These are phyloP conservation scores for Cyathus striatus DNA, from an alignment of 768 basidiomycete species.

Conservation along the genomic window DNA sequence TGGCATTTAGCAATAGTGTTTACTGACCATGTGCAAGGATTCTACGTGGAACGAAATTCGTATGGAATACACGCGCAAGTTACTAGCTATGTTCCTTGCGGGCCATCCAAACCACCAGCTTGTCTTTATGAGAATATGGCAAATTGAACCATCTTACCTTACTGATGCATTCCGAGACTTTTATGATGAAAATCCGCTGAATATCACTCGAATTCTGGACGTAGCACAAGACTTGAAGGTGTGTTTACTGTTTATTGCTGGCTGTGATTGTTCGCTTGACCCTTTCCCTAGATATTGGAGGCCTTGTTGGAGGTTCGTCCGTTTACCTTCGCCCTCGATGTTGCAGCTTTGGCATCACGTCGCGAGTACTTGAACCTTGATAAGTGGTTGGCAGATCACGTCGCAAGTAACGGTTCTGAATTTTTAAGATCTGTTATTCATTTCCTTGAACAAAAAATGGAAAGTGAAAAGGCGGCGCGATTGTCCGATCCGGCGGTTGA, in stretches of 20 bases:
- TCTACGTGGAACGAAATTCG: conserved; percentile 86
- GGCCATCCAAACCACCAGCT: conserved; percentile 94
- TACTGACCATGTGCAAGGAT: conserved; percentile 39
- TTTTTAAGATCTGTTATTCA: conserved; percentile 85
- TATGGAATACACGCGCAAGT: conserved; percentile 77
- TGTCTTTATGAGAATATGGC: conserved; percentile 96
- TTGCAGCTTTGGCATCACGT: conserved; percentile 89
- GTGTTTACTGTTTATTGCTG: conserved; percentile 12
- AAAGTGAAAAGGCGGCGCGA: conserved; percentile 74
- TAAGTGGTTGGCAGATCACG: conserved; percentile 93
- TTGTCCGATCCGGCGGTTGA: conserved; percentile 76
- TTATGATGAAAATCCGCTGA: conserved; percentile 87
- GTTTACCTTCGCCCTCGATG: conserved; percentile 87
- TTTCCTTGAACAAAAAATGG: conserved; percentile 91
- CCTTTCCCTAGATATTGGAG: conserved; percentile 70
- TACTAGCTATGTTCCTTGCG: conserved; percentile 85
- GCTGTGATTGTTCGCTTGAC: too few species aligned
- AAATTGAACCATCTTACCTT: conserved; percentile 81
- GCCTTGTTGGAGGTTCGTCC: conserved; percentile 87
- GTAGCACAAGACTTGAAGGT: conserved; percentile 95
- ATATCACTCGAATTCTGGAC: conserved; percentile 92
- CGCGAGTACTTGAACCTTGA: conserved; percentile 93
- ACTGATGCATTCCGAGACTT: conserved; percentile 87
- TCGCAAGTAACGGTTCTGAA: conserved; percentile 73
- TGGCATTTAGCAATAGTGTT: conserved; percentile 2